These are phyloP conservation scores for Aspergillus texensis DNA, from an alignment of 2,329 filamentous ascomycete genomes.

Conservation along the genomic window DNA sequence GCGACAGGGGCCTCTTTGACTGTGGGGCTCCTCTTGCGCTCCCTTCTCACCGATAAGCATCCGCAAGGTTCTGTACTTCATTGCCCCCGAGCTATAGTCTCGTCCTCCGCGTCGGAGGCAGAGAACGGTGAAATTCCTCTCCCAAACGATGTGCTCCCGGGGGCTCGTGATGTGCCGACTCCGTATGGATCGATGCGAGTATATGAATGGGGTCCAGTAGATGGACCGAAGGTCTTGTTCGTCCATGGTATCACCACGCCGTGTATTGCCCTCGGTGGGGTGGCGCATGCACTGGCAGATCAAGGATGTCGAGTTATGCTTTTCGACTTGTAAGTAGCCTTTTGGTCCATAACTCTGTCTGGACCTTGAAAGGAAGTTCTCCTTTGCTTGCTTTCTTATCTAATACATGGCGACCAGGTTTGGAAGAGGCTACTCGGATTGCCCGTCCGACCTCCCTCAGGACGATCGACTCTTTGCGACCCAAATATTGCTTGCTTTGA, in stretches of 20 bases:
- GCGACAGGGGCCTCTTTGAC: constrained; percentile 40
- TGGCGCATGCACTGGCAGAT: constrained; percentile 67
- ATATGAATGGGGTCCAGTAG: constrained; percentile 78
- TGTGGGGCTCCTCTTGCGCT: constrained; percentile 35
- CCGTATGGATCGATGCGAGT: constrained; percentile 70
- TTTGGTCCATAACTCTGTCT: no score
- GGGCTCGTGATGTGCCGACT: constrained; percentile 64
- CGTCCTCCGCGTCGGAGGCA: constrained; percentile 33
- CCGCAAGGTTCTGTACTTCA: constrained; percentile 25
- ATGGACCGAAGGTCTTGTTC: constrained; percentile 71
- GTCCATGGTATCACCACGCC: constrained; percentile 84
- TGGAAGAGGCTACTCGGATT: constrained; percentile 76
- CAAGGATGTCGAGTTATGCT: constrained; percentile 76
- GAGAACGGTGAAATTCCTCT: constrained; percentile 58
- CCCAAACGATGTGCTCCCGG: constrained; percentile 65
- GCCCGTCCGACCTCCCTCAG: constrained; percentile 67
- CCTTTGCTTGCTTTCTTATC: neutral
- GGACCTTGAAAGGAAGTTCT: neutral
- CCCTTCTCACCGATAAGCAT: constrained; percentile 25
- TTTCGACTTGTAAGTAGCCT: constrained; percentile 59
- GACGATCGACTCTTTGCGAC: constrained; percentile 73
- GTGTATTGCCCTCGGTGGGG: constrained; percentile 65
- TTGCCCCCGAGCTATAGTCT: constrained; percentile 41
- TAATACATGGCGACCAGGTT: constrained; percentile 30
- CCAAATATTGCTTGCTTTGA: constrained; percentile 71